Evolutionary conservation across 768 basidiomycete species (phyloP).

Genomic region (Megacollybia marginata): DNA sequence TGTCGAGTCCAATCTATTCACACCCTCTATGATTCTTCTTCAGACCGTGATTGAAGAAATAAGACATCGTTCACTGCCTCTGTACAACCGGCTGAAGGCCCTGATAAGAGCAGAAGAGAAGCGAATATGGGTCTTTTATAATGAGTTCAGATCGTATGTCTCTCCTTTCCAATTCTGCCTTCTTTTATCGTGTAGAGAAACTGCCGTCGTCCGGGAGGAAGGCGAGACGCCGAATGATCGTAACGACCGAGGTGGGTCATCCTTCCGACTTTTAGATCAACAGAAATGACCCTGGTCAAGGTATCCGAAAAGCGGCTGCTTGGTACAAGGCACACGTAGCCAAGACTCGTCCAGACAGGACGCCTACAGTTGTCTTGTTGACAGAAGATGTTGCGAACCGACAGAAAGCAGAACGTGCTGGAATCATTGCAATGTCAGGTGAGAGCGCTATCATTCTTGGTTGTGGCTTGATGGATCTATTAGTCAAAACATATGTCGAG

Average conservation of each 20-base stretch:
- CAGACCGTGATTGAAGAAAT: constrained; percentile 98
- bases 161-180: background rate
- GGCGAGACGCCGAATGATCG: constrained; percentile 87
- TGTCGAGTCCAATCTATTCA: constrained; percentile 70
- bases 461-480: background rate
- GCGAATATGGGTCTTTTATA: constrained; percentile 78
- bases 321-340: constrained; percentile 83
- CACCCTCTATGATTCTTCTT: constrained; percentile 76
- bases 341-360: constrained; percentile 37
- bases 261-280: background rate
- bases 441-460: constrained; percentile 4
- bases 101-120: constrained; percentile 83
- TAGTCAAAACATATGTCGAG: constrained; percentile 79
- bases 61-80: constrained; percentile 84
- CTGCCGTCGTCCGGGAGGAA: constrained; percentile 69
- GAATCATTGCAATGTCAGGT: constrained; percentile 62
- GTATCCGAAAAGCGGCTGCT: constrained; percentile 77
- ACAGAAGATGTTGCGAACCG: constrained; percentile 88
- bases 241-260: constrained; percentile 79
- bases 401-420: constrained; percentile 61
- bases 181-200: constrained; percentile 45
- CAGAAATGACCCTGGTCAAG: constrained; percentile 27
- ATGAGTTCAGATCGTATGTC: constrained; percentile 76
- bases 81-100: constrained; percentile 88
- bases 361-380: constrained; percentile 68